A percentile compares a stretch with the other conserved stretches of the same genome.
Evolutionary conservation across 2,329 filamentous ascomycete genomes (phyloP).

Genomic region (Cadophora sp.): DNA sequence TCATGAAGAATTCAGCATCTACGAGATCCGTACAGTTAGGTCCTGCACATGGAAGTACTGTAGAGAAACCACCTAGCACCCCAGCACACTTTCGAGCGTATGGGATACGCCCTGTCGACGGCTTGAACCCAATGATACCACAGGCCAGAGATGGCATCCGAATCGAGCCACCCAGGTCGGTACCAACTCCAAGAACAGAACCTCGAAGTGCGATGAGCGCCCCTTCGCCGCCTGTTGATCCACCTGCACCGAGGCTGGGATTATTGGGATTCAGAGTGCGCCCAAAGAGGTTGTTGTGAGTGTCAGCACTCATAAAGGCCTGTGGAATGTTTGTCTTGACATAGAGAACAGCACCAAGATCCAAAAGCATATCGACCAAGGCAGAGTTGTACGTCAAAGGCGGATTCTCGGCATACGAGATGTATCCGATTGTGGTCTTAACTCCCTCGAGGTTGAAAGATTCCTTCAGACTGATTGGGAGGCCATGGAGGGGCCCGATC

Average conservation of each 20-base stretch:
- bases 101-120: constrained; percentile 29
- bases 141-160: constrained; percentile 50
- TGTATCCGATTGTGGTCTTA: constrained; percentile 81
- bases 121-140: constrained; percentile 50
- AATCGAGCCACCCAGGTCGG: constrained; percentile 33
- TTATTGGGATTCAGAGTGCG: constrained; percentile 81
- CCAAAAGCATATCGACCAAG: constrained; percentile 78
- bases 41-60: constrained; percentile 49
- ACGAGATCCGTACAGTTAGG: constrained; percentile 50
- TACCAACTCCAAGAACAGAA: constrained; percentile 30
- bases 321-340: constrained; percentile 90
- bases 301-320: constrained; percentile 53
- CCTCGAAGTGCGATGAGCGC: constrained; percentile 31
- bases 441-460: constrained; percentile 79
- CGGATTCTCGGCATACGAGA: constrained; percentile 70
- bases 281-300: constrained; percentile 73
- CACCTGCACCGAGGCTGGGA: constrained; percentile 78
- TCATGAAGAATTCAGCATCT: constrained; percentile 50
- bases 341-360: constrained; percentile 84
- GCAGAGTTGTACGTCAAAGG: constrained; percentile 66
- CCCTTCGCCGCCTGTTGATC: constrained; percentile 64
- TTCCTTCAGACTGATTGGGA: constrained; percentile 60
- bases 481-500: constrained; percentile 65
- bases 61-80: constrained; percentile 27
- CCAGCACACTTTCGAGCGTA: constrained; percentile 15